Evolutionary conservation across 805 yeast genomes (phyloP), one percentile per base, ranked within the genome.

Genomic region (Kuraishia hungarica): DNA sequence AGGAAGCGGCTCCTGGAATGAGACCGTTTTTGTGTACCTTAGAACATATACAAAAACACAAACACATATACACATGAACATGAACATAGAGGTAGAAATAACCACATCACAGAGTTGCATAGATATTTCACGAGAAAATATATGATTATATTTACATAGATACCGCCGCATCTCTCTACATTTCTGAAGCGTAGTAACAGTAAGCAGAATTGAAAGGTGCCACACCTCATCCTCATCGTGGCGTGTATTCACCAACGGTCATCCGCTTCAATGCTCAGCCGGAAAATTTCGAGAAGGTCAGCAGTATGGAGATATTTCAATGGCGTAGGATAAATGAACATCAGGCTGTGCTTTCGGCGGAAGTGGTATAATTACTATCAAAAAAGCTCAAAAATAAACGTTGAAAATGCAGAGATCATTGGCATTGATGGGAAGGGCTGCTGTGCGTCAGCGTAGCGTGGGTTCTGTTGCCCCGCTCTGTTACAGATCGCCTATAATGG

Each of bases 321-420:
- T 13, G 22, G 22, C 6, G 24, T n/a, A 17, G 17, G 17, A 35
- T 13, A 7, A 13, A 35, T 3, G 15, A 13, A 15, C 11, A 35
- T 35, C 43, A 17, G 11, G 43, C n/a, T 6, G n/a, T 15, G 15
- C 17, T 35, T 35, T n/a, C 7, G 8, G 5, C 10, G 29, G 13
- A 49, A 8, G 13, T 21, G 43, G 5, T 23, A 20, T 24, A 21
- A 24, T 20, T 10, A 10, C 10, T 26, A 6, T 26, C 10, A 26
- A 5, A 26, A 26, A n/a, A n/a, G n/a, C n/a, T n/a, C 29, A 26
- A 26, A 10, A 26, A 17, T 52, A 57, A 52, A 51, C 17, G 28
- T 24, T 10, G 46, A 58, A 17, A 39, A 66, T 66, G 70, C 68
- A 67, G 58, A 62, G 63, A 60, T 60, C 63, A 21, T 39, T 65